Evolutionary conservation across 2,329 filamentous ascomycete genomes (phyloP).

Genomic region (Fusarium piperis): DNA sequence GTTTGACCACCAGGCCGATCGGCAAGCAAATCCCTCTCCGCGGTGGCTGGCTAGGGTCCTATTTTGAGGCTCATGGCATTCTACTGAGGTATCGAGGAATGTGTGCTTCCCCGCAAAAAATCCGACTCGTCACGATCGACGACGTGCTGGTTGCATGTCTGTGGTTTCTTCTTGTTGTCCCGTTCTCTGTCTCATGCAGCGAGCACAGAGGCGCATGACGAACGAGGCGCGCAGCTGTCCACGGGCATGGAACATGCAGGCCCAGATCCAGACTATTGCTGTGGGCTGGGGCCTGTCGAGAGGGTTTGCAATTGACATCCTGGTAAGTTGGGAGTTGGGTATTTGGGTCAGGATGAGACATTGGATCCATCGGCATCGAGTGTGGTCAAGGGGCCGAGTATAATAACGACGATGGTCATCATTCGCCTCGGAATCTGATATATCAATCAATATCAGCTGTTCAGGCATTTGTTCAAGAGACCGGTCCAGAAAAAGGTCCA

Average conservation of each 20-base stretch:
- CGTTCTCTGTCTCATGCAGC: conserved; percentile 25
- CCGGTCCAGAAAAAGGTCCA: not conserved
- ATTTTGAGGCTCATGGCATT: conserved; percentile 30
- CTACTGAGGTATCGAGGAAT: conserved; percentile 11
- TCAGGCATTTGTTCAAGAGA: not conserved
- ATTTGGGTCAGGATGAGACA: not conserved
- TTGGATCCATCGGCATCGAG: not conserved
- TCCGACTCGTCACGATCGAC: conserved; percentile 19
- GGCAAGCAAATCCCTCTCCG: conserved; percentile 18
- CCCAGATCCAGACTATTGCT: conserved; percentile 26
- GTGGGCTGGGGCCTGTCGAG: conserved; percentile 11
- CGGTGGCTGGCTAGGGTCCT: conserved; percentile 16
- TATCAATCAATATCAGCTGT: not conserved
- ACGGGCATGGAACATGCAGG: conserved; percentile 27
- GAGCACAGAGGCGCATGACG: conserved; percentile 34
- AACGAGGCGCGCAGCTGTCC: conserved; percentile 25
- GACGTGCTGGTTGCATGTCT: conserved; percentile 3
- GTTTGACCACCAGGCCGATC: conserved; percentile 20
- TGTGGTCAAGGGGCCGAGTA: not conserved
- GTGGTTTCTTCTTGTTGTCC: not conserved
- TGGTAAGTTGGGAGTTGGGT: not conserved
- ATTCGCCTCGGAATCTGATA: not conserved
- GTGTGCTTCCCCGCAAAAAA: conserved; percentile 22
- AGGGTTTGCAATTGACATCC: conserved; percentile 15
- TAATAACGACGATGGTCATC: not conserved